A percentile compares a stretch with the other conserved stretches of the same genome.
These are phyloP conservation scores for Solanum stenotomum DNA, from an alignment of 257 asterid species.

Conservation along the genomic window DNA sequence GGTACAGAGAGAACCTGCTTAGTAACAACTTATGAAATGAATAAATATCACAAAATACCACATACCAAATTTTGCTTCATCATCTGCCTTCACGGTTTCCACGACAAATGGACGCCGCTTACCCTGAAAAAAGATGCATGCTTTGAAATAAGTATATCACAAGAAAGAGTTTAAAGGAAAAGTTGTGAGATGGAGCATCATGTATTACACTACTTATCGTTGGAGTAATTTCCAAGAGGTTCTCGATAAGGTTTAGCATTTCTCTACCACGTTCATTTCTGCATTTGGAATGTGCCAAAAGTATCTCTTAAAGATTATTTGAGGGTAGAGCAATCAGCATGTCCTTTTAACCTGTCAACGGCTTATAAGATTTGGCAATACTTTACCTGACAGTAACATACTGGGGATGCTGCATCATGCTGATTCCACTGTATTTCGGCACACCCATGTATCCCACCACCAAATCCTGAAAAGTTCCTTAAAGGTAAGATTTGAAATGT, in stretches of 20 bases:
- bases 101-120: conserved; percentile 77
- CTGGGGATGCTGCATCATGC: conserved; percentile 94
- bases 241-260: conserved; percentile 80
- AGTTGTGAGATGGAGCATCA: neutral
- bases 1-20: neutral
- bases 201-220: conserved; percentile 58
- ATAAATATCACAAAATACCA: neutral
- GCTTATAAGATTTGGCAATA: neutral
- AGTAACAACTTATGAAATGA: neutral
- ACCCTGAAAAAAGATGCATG: conserved; percentile 43
- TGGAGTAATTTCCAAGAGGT: conserved; percentile 89
- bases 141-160: neutral
- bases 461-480: conserved; percentile 62
- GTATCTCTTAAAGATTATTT: neutral
- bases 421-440: conserved; percentile 76
- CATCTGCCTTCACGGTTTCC: conserved; percentile 97
- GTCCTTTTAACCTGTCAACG: neutral
- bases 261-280: conserved; percentile 96
- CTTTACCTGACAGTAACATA: conserved; percentile 84
- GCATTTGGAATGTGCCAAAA: conserved; percentile 16
- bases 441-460: conserved; percentile 99
- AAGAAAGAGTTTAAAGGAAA: neutral
- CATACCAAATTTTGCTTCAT: conserved; percentile 80
- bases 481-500: neutral
- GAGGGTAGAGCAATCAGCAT: neutral